These are phyloP conservation scores for Tulasnella sp. DNA, from an alignment of 768 basidiomycete species.

Conservation along the genomic window DNA sequence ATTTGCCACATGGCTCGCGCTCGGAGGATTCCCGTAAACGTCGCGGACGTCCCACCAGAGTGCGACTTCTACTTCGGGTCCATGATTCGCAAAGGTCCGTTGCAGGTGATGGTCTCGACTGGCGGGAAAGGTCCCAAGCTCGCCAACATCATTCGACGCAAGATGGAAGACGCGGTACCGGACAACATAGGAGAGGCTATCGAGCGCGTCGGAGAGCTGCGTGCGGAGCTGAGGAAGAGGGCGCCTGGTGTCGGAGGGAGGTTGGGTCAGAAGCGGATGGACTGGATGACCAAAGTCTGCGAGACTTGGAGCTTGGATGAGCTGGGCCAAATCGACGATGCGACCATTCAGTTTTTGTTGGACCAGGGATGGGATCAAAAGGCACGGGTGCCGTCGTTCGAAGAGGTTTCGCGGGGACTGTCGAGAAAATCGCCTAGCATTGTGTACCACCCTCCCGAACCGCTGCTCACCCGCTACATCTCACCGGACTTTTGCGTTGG, in stretches of 20 bases:
- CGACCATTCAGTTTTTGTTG: conserved; percentile 50
- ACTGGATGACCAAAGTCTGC: conserved; percentile 83
- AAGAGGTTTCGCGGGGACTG: background rate
- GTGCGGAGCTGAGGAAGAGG: conserved; percentile 59
- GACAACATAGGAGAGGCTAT: conserved; percentile 66
- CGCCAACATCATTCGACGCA: conserved; percentile 67
- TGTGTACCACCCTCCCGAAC: background rate
- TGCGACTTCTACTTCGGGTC: conserved; percentile 99
- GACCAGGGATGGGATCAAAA: conserved; percentile 79
- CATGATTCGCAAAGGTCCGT: conserved; percentile 76
- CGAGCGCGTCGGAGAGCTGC: conserved; percentile 61
- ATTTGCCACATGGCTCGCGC: conserved; percentile 62
- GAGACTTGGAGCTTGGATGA: conserved; percentile 79
- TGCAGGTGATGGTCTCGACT: conserved; percentile 94
- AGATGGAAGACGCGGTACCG: conserved; percentile 57
- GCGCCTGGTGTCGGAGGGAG: conserved; percentile 76
- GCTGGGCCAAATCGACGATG: conserved; percentile 56
- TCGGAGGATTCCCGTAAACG: conserved; percentile 75
- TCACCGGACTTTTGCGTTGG: background rate
- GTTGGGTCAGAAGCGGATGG: conserved; percentile 71
- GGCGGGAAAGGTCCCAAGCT: conserved; percentile 88
- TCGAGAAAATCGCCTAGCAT: background rate
- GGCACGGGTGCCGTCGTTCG: conserved; percentile 11
- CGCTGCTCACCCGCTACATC: background rate
- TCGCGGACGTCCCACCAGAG: conserved; percentile 87